Evolutionary conservation across 2,329 filamentous ascomycete genomes (phyloP).

Genomic region (Cercospora sp.): DNA sequence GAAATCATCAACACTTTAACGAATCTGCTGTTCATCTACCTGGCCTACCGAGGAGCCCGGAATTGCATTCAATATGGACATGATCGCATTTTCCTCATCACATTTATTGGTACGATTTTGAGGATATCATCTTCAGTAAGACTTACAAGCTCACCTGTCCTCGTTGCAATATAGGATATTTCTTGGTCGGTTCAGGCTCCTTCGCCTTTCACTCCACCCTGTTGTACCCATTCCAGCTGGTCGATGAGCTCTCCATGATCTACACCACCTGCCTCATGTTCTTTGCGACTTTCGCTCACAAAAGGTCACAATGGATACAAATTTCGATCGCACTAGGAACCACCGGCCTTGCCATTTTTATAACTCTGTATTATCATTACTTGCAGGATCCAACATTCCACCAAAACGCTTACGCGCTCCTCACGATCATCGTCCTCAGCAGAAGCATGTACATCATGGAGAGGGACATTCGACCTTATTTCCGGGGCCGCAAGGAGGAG

Average conservation of each 20-base stretch:
- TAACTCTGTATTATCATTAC: constrained; percentile 78
- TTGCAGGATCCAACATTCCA: constrained; percentile 82
- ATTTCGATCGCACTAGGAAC: constrained; percentile 59
- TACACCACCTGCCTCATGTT: constrained; percentile 70
- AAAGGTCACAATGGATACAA: constrained; percentile 54
- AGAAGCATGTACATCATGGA: constrained; percentile 79
- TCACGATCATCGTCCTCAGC: constrained; percentile 69
- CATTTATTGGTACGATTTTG: constrained; percentile 50
- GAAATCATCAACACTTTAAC: constrained; percentile 80
- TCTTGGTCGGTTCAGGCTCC: constrained; percentile 61
- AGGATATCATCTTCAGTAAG: too few relatives aligned
- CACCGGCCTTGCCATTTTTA: constrained; percentile 57
- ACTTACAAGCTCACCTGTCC: not conserved
- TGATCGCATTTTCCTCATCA: constrained; percentile 71
- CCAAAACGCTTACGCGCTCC: constrained; percentile 71
- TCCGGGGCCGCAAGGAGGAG: constrained; percentile 46
- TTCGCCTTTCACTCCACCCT: constrained; percentile 65
- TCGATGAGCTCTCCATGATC: constrained; percentile 71
- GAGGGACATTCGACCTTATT: constrained; percentile 59
- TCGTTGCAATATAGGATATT: constrained; percentile 45
- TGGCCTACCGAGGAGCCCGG: constrained; percentile 72
- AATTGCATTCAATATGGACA: constrained; percentile 72
- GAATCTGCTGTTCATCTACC: constrained; percentile 76
- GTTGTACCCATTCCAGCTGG: constrained; percentile 66
- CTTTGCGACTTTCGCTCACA: constrained; percentile 74